Base-by-base conservation (phyloP, 73 alveolate species). In the Symbiodinium pilosum region DNA sequence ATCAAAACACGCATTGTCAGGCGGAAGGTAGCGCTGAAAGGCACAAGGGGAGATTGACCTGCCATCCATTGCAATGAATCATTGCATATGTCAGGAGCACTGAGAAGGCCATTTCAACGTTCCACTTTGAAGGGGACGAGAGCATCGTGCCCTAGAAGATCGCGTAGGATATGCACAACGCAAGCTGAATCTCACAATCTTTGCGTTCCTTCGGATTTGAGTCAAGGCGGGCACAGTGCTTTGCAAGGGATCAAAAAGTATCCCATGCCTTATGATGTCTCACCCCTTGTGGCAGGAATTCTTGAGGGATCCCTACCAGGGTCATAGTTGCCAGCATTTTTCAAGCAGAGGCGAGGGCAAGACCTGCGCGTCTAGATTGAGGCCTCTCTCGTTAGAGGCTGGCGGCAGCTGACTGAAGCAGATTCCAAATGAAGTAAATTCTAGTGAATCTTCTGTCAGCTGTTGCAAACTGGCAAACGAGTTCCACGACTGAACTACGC, bases 211-310 rank as follows among this genome's bases (percentile, higher is more conserved):
- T n/a, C n/a, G n/a, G n/a, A n/a, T n/a, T n/a, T 54, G 4, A 9
- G 73, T 5, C 73, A 11, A 9, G 81, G 3, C 30, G 8, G 6
- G 41, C 81, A 38, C 81, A n/a, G 81, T 30, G 81, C 81, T 64
- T 38, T 14, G 81, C 81, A 64, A 34, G 81, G 81, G 81, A 64
- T 64, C 81, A 64, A 64, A 64, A 64, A 64, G 81, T 64, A 64
- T 64, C 81, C 81, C 34, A n/a, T 64, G 81, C 81, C 81, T 64
- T 64, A 64, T 64, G 81, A 64, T 26, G 81, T 64, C 34, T 64
- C 81, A 64, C 81, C 81, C 12, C 81, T 64, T 38, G 81, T 64
- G 4, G 30, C 81, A 64, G 81, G 81, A 64, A 64, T n/a, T 64
- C 38, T n/a, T 64, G 81, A 64, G 41, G 34, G 34, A 64, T 2